These are phyloP conservation scores for Neobulgaria alba DNA, from an alignment of 2,329 filamentous ascomycete genomes.

Conservation along the genomic window DNA sequence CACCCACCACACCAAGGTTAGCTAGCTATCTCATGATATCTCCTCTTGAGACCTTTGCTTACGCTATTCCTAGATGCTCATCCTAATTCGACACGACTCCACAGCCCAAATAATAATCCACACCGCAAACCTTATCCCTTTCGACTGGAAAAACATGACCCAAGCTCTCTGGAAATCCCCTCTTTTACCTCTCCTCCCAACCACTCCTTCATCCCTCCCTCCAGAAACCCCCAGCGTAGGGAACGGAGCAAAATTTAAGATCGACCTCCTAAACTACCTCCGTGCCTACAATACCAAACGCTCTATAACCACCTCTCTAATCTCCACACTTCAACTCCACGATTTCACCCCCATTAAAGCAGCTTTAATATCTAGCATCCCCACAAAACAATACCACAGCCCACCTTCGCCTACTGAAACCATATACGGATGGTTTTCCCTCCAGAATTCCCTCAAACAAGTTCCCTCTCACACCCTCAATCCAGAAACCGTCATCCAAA, in stretches of 20 bases:
- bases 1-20: slow-evolving; percentile 56
- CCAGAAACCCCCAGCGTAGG: slow-evolving; percentile 33
- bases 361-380: slow-evolving; percentile 70
- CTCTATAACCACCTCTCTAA: slow-evolving; percentile 44
- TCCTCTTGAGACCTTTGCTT: neutral
- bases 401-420: slow-evolving; percentile 42
- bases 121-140: slow-evolving; percentile 83
- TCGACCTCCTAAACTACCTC: slow-evolving; percentile 66
- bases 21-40: neutral
- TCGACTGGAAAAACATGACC: slow-evolving; percentile 83
- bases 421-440: slow-evolving; percentile 67
- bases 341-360: slow-evolving; percentile 65
- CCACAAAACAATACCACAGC: slow-evolving; percentile 51
- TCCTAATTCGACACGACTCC: slow-evolving; percentile 71
- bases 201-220: slow-evolving; percentile 3
- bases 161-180: slow-evolving; percentile 78
- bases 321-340: slow-evolving; percentile 47
- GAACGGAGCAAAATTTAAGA: slow-evolving; percentile 63
- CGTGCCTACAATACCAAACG: slow-evolving; percentile 54
- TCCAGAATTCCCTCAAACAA: slow-evolving; percentile 49
- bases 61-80: slow-evolving; percentile 59
- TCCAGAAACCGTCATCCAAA: slow-evolving; percentile 49
- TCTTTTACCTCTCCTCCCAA: slow-evolving; percentile 42
- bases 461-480: slow-evolving; percentile 38
- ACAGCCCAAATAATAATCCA: slow-evolving; percentile 74